Base-by-base conservation (phyloP, 305 asterid species). In the Nicotiana rustica region DNA sequence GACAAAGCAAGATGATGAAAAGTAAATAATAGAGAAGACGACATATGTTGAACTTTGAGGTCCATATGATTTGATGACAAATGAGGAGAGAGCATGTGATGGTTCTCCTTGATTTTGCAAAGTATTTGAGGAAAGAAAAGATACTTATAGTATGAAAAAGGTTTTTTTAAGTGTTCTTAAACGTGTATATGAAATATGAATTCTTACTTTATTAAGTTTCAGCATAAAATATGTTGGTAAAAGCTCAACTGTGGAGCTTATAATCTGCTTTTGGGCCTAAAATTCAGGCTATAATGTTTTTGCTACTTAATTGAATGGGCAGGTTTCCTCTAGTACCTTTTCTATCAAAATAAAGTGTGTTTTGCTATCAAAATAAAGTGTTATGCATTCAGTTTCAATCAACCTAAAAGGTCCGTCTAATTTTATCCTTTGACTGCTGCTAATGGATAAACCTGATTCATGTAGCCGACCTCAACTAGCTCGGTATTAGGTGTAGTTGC, bases 181-280 rank as follows among this genome's bases (percentile, higher is more conserved):
- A n/a, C 6, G 12, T n/a, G 29, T n/a, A 60, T n/a, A n/a, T 18
- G 66, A 12, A 18, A 25, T 25, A 25, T 25, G 25, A 25, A 25
- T 9, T 18, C 7, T 18, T 7, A 7, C 19, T 60, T 2, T n/a
- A 59, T 18, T 18, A 57, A 57, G 7, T 57, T 57, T 57, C 62
- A 18, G 66, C 66, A 60, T 19, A 60, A 56, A n/a, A n/a, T 60
- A 57, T 57, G 62, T 8, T 60, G 66, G 66, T 60, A 60, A 60
- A 60, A 60, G 13, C 66, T 60, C 29, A 60, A 10, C 66, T n/a
- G 10, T 8, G 13, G 31, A 60, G 66, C 31, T 18, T 60, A 18
- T 18, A n/a, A 18, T 12, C 66, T 60, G 66, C 66, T 60, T 60
- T 60, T 18, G 64, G 59, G 64, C 64, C 64, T 57, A 57, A 57